These are phyloP conservation scores for Blastomyces emzantsi DNA, from an alignment of 2,329 filamentous ascomycete species.

Conservation along the genomic window DNA sequence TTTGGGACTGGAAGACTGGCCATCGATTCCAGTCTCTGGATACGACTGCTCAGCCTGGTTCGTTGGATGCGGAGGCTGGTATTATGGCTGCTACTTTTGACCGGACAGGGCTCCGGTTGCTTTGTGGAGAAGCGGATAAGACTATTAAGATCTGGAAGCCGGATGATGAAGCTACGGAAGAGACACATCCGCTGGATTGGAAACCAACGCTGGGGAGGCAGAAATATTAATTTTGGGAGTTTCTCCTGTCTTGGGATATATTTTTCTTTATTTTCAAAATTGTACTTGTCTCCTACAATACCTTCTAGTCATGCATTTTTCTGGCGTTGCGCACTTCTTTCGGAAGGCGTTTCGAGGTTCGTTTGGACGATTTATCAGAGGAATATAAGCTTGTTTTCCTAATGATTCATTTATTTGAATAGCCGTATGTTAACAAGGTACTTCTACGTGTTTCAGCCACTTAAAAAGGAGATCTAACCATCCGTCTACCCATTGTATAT, in stretches of 20 bases:
- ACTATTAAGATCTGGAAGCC: constrained; percentile 98
- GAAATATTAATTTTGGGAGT: constrained; percentile 52
- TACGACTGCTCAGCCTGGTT: constrained; percentile 87
- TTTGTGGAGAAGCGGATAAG: constrained; percentile 94
- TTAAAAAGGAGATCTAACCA: not conserved
- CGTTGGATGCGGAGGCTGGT: constrained; percentile 85
- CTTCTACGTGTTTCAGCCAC: not conserved
- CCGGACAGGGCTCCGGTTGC: constrained; percentile 74
- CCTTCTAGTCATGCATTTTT: constrained; percentile 12
- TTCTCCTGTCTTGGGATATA: constrained; percentile 7
- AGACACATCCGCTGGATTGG: constrained; percentile 90
- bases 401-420: not conserved
- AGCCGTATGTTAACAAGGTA: not conserved
- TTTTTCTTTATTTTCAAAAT: constrained; percentile 21
- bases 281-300: constrained; percentile 21
- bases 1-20: constrained; percentile 99
- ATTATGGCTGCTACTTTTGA: constrained; percentile 95
- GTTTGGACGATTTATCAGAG: constrained; percentile 1
- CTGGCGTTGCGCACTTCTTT: constrained; percentile 12
- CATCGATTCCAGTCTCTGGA: constrained; percentile 85
- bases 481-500: not conserved
- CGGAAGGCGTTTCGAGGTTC: not conserved
- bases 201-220: constrained; percentile 68
- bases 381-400: not conserved
- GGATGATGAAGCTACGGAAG: constrained; percentile 81